Evolutionary conservation across 768 basidiomycete genomes (phyloP).

Genomic region (Amanita exitialis): DNA sequence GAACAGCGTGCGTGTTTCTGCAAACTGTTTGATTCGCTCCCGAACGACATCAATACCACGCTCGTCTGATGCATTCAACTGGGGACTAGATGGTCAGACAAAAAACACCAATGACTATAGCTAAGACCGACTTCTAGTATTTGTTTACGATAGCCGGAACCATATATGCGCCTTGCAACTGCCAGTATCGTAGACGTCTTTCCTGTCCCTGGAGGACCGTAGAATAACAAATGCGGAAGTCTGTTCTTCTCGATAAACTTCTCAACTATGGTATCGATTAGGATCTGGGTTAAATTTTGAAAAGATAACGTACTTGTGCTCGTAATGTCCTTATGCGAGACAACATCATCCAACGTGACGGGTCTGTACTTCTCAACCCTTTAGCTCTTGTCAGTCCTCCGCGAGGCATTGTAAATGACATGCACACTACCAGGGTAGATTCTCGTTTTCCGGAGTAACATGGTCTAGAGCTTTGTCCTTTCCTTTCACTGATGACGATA

Average conservation of each 20-base stretch:
- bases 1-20: conserved; percentile 86
- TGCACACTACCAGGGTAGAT: conserved; percentile 69
- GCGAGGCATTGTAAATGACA: neutral
- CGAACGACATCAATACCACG: conserved; percentile 98
- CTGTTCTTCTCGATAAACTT: conserved; percentile 94
- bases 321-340: conserved; percentile 94
- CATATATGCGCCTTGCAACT: conserved; percentile 91
- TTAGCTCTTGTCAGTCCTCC: conserved; percentile 4
- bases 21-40: conserved; percentile 98
- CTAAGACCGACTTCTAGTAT: conserved; percentile 70
- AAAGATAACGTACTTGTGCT: conserved; percentile 62
- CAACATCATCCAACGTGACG: conserved; percentile 84
- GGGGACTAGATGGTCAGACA: conserved; percentile 1
- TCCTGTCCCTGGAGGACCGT: conserved; percentile 96
- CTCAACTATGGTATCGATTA: conserved; percentile 52
- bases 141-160: conserved; percentile 75
- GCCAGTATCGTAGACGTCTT: conserved; percentile 98
- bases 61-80: conserved; percentile 98
- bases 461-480: conserved; percentile 56
- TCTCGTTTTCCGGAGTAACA: conserved; percentile 43
- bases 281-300: neutral
- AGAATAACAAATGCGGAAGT: conserved; percentile 91
- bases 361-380: conserved; percentile 99
- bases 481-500: conserved; percentile 39
- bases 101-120: neutral